Evolutionary conservation across 1,284 basidiomycete genomes (phyloP).

Genomic region (Vanrija sp.): DNA sequence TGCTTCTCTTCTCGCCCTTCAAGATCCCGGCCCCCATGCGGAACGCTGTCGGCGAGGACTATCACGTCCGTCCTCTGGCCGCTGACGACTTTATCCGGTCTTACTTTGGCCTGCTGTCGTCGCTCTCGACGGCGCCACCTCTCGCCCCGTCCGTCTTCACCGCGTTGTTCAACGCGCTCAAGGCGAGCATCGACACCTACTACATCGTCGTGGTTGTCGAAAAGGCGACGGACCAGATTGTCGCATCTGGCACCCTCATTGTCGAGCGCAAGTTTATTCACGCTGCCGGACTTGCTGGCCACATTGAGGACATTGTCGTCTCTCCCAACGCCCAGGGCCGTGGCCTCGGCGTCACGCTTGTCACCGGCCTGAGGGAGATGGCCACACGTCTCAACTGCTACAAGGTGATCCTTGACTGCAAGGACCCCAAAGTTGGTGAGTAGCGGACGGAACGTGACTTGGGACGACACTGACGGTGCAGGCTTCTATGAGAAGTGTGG

Average conservation of each 20-base stretch:
- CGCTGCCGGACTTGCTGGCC: constrained; percentile 74
- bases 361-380: constrained; percentile 74
- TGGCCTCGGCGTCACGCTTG: constrained; percentile 71
- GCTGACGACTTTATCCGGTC: constrained; percentile 77
- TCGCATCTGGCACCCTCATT: constrained; percentile 79
- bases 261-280: constrained; percentile 91
- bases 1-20: constrained; percentile 67
- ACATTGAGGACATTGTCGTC: constrained; percentile 97
- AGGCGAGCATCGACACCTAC: constrained; percentile 61
- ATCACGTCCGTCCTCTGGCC: constrained; percentile 71
- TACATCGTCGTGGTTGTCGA: constrained; percentile 81
- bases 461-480: constrained; percentile 39
- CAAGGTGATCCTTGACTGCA: constrained; percentile 95
- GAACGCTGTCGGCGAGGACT: constrained; percentile 22
- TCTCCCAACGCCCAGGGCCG: constrained; percentile 88
- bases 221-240: constrained; percentile 68
- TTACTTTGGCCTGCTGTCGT: constrained; percentile 76
- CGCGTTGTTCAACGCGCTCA: constrained; percentile 59
- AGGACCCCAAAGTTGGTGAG: constrained; percentile 81
- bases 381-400: constrained; percentile 76
- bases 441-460: constrained; percentile 23
- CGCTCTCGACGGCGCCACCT: constrained; percentile 74
- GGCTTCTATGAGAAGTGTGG: constrained; percentile 98
- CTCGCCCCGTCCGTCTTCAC: constrained; percentile 66
- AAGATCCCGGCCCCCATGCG: constrained; percentile 54